Evolutionary conservation across 2,329 filamentous ascomycete species (phyloP).

Genomic region (Diaporthe sp.): DNA sequence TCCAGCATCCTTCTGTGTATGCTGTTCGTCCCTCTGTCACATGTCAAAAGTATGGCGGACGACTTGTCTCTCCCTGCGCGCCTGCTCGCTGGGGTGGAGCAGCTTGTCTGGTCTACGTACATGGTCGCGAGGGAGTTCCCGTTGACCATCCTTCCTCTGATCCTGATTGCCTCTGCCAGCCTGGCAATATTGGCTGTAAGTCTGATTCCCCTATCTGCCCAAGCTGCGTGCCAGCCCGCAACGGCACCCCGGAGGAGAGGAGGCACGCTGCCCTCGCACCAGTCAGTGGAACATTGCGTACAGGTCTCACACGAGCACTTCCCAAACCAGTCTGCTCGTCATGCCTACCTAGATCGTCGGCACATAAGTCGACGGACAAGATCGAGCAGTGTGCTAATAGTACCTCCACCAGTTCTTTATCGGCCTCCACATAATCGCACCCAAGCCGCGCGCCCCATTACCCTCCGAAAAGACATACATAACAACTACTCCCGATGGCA

Average conservation of each 20-base stretch:
- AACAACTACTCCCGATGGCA: constrained; percentile 77
- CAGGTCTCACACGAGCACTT: background rate
- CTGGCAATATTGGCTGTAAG: constrained; percentile 55
- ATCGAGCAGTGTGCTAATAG: background rate
- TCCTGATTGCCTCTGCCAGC: constrained; percentile 50
- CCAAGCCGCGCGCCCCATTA: constrained; percentile 79
- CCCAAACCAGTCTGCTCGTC: background rate
- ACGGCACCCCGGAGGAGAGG: too few relatives aligned
- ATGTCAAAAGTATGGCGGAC: constrained; percentile 35
- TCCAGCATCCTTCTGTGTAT: background rate
- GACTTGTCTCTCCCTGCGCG: constrained; percentile 18
- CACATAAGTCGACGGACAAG: background rate
- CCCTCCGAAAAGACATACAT: constrained; percentile 88
- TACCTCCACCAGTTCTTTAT: constrained; percentile 69
- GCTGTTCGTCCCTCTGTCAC: constrained; percentile 21
- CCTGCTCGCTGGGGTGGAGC: constrained; percentile 49
- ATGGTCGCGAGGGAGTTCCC: constrained; percentile 54
- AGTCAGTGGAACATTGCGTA: background rate
- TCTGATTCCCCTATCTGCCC: background rate
- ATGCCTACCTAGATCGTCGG: background rate
- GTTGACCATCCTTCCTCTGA: constrained; percentile 52
- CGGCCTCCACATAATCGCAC: constrained; percentile 80
- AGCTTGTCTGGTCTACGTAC: constrained; percentile 51
- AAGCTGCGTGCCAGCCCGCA: too few relatives aligned
- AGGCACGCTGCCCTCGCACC: background rate